phyloP scores from a whole-genome alignment of 2,329 filamentous ascomycete genomes.

The Corinectria fuckeliana region DNA sequence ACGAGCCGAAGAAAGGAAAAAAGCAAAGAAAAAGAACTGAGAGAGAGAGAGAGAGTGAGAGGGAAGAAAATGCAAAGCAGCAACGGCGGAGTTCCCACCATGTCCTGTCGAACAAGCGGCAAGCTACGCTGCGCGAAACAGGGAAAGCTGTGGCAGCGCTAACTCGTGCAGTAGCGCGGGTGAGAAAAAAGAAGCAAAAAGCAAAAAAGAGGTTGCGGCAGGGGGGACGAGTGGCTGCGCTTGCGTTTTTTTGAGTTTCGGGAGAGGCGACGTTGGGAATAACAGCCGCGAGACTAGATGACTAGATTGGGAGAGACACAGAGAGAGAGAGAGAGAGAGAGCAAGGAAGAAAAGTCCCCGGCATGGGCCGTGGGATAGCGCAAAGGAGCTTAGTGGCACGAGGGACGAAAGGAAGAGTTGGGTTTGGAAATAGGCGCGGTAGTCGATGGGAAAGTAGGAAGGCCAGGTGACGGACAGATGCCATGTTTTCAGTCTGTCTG shows the following conservation, averaged over 20 bases:
- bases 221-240: background rate
- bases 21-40: background rate
- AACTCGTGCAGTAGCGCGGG: slow-evolving; percentile 17
- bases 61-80: background rate
- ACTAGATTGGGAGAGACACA: background rate
- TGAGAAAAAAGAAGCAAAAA: too few relatives aligned
- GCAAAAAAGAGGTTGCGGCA: too few relatives aligned
- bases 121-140: background rate
- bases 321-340: background rate
- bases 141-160: slow-evolving; percentile 4
- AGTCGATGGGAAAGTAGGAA: slow-evolving; percentile 6
- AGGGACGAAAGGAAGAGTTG: too few relatives aligned
- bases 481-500: background rate
- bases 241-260: slow-evolving; percentile 6
- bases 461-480: too few relatives aligned
- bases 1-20: background rate
- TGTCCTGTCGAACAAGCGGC: background rate
- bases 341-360: too few relatives aligned
- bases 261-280: slow-evolving; percentile 3
- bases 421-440: slow-evolving; percentile 18
- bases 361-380: slow-evolving; percentile 8
- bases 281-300: background rate
- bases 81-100: background rate
- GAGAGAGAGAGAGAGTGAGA: background rate
- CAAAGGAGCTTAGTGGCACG: slow-evolving; percentile 8